Percentiles rank a stretch among this genome's conserved stretches.
These are phyloP conservation scores for Ceratocystis colombiana DNA, from an alignment of 2,329 filamentous ascomycete species.

Conservation along the genomic window DNA sequence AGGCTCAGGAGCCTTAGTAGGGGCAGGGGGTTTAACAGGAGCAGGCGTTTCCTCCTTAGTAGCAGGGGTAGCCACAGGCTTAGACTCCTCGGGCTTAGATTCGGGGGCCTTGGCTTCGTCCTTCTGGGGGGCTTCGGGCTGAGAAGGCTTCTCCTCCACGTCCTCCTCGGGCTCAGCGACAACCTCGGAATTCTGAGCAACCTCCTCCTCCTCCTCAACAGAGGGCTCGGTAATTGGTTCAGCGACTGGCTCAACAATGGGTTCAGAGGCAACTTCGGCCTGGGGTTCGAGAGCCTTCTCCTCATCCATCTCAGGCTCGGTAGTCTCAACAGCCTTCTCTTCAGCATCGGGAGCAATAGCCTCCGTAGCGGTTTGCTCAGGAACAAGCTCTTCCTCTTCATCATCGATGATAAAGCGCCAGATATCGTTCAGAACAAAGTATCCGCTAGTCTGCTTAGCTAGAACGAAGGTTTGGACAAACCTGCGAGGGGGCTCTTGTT, in stretches of 20 bases:
- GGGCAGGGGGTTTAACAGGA: slow-evolving; percentile 37
- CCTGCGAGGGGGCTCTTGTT: slow-evolving; percentile 79
- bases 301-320: slow-evolving; percentile 31
- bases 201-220: slow-evolving; percentile 42
- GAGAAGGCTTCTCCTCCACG: slow-evolving; percentile 28
- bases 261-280: slow-evolving; percentile 30
- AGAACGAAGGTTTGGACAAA: slow-evolving; percentile 98
- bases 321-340: slow-evolving; percentile 30
- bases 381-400: slow-evolving; percentile 38
- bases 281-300: slow-evolving; percentile 34
- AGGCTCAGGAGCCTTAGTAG: slow-evolving; percentile 42
- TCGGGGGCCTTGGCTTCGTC: slow-evolving; percentile 18
- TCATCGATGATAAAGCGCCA: slow-evolving; percentile 87
- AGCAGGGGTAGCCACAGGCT: slow-evolving; percentile 33
- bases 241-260: slow-evolving; percentile 26
- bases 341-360: slow-evolving; percentile 31
- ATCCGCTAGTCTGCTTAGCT: slow-evolving; percentile 88
- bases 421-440: slow-evolving; percentile 97
- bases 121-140: slow-evolving; percentile 12
- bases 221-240: slow-evolving; percentile 40
- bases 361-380: slow-evolving; percentile 32
- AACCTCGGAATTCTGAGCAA: slow-evolving; percentile 50
- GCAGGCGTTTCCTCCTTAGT: slow-evolving; percentile 52
- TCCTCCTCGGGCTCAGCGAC: slow-evolving; percentile 55
- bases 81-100: slow-evolving; percentile 11